Conservation (phyloP, 2,329 filamentous ascomycete genomes). For the Penicillium sp. region DNA sequence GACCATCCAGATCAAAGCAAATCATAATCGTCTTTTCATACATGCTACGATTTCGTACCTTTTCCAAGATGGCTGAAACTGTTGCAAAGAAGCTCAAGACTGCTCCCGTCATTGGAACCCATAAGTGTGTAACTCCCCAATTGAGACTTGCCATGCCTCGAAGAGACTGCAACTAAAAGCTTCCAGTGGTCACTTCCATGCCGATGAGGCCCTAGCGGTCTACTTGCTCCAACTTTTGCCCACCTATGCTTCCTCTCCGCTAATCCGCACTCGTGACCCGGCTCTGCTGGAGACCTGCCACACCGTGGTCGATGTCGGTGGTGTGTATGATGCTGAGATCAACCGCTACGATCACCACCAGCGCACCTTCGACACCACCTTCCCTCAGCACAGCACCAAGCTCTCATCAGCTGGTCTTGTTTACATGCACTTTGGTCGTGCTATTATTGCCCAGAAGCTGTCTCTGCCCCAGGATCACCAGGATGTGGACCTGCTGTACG, state of each 20-base stretch:
- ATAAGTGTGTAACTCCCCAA: slow-evolving; percentile 59
- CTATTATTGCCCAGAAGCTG: slow-evolving; percentile 71
- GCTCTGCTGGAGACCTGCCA: slow-evolving; percentile 76
- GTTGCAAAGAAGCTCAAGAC: slow-evolving; percentile 84
- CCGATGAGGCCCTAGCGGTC: slow-evolving; percentile 94
- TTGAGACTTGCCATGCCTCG: background rate
- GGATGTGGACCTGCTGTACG: slow-evolving; percentile 74
- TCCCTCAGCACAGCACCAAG: slow-evolving; percentile 81
- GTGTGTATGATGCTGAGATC: slow-evolving; percentile 75
- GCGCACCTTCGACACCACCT: slow-evolving; percentile 81
- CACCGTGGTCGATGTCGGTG: slow-evolving; percentile 96
- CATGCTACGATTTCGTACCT: slow-evolving; percentile 40
- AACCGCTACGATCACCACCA: slow-evolving; percentile 98
- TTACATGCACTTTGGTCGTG: slow-evolving; percentile 90
- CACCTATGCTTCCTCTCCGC: slow-evolving; percentile 68
- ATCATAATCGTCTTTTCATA: slow-evolving; percentile 15
- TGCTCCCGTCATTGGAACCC: slow-evolving; percentile 77
- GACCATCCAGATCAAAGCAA: slow-evolving; percentile 18
- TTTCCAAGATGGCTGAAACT: slow-evolving; percentile 65
- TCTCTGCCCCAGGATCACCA: slow-evolving; percentile 60
- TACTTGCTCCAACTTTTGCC: slow-evolving; percentile 92
- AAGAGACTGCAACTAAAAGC: slow-evolving; percentile 6
- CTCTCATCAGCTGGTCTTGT: slow-evolving; percentile 91
- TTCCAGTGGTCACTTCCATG: slow-evolving; percentile 86
- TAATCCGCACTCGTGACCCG: slow-evolving; percentile 87